phyloP scores from a whole-genome alignment of 2,329 filamentous ascomycete species.

The Dothistroma pini region DNA sequence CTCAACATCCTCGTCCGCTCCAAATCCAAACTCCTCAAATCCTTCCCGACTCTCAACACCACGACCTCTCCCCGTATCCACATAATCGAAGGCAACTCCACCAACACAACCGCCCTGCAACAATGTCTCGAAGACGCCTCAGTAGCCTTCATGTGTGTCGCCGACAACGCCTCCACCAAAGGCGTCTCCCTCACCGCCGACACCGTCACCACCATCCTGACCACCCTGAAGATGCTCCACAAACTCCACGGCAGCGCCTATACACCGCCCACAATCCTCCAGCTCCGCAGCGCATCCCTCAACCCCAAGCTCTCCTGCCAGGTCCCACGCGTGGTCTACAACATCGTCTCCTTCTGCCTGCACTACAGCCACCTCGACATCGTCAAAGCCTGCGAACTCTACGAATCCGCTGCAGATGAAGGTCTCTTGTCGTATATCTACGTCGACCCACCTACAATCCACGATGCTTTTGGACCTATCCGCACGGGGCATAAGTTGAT shows the following conservation, averaged over 20 bases:
- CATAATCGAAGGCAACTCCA: constrained; percentile 42
- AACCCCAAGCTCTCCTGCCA: constrained; percentile 8
- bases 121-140: constrained; percentile 19
- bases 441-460: constrained; percentile 19
- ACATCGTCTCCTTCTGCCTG: constrained; percentile 11
- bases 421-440: constrained; percentile 17
- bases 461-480: constrained; percentile 13
- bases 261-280: constrained; percentile 14
- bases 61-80: constrained; percentile 10
- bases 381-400: constrained; percentile 12
- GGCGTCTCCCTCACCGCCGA: constrained; percentile 20
- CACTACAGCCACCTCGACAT: constrained; percentile 18
- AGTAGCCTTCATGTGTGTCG: constrained; percentile 30
- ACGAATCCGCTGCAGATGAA: constrained; percentile 2
- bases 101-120: constrained; percentile 14
- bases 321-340: constrained; percentile 1
- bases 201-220: constrained; percentile 14
- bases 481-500: constrained; percentile 17
- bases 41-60: constrained; percentile 15
- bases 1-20: constrained; percentile 23
- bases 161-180: constrained; percentile 17
- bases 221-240: constrained; percentile 9
- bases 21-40: constrained; percentile 16
- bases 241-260: constrained; percentile 6
- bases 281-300: constrained; percentile 15